A percentile compares a stretch with the other conserved stretches of the same genome.
Conservation (phyloP, 768 basidiomycete genomes). For the Erythrobasidium yunnanense region DNA sequence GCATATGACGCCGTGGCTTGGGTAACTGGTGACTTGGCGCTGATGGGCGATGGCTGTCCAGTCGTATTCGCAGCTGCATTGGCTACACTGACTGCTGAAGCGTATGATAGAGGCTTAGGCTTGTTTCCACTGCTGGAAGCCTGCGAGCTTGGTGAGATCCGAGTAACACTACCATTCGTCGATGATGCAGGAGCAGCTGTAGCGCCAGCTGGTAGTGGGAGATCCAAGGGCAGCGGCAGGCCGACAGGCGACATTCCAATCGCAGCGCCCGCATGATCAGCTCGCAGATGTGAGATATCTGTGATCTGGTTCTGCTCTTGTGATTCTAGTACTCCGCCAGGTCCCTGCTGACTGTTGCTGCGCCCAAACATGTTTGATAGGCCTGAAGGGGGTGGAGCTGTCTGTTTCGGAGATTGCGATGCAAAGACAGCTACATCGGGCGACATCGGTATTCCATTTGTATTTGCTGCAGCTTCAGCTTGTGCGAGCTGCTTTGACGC, state of each 20-base stretch:
- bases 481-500: neutral
- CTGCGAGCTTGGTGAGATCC: too few species aligned
- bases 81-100: neutral
- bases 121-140: neutral
- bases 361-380: slow-evolving; percentile 25
- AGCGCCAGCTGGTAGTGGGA: neutral
- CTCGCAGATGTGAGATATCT: neutral
- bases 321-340: neutral
- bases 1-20: too few species aligned
- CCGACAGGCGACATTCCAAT: slow-evolving; percentile 25
- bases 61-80: neutral
- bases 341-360: neutral
- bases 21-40: too few species aligned
- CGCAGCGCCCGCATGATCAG: neutral
- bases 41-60: neutral
- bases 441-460: neutral
- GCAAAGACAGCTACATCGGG: neutral
- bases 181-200: too few species aligned
- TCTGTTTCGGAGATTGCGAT: neutral
- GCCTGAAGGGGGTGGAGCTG: neutral
- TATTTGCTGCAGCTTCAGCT: neutral
- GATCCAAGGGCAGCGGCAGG: slow-evolving; percentile 8
- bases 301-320: neutral
- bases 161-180: too few species aligned
- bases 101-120: slow-evolving; percentile 20